phyloP scores from a whole-genome alignment of 208 protist genomes.

The Trypanosoma scelopori region DNA sequence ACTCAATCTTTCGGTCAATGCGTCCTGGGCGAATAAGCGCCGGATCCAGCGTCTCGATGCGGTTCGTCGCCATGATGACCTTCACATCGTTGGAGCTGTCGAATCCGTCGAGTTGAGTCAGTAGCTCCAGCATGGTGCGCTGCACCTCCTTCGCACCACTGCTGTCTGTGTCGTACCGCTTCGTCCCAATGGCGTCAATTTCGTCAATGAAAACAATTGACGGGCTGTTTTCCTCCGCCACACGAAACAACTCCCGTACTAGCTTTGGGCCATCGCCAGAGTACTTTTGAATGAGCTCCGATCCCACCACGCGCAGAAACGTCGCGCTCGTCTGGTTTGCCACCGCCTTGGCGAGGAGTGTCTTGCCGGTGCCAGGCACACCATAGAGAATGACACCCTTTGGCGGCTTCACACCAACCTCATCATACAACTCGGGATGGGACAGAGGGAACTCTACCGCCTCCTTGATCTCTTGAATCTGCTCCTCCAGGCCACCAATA shows the following conservation, averaged over 20 bases:
- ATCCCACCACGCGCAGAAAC: slow-evolving; percentile 99
- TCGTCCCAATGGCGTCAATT: slow-evolving; percentile 99
- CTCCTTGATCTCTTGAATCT: slow-evolving; percentile 99
- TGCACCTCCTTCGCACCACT: slow-evolving; percentile 99
- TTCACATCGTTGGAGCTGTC: slow-evolving; percentile 99
- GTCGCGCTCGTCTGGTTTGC: slow-evolving; percentile 99
- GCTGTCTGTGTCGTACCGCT: slow-evolving; percentile 97
- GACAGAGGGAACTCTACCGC: slow-evolving; percentile 99
- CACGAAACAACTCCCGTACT: slow-evolving; percentile 99
- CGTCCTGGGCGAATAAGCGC: slow-evolving; percentile 99
- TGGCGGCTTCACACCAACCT: slow-evolving; percentile 99
- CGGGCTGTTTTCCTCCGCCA: slow-evolving; percentile 98
- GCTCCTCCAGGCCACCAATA: slow-evolving; percentile 98
- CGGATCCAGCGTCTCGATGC: slow-evolving; percentile 99
- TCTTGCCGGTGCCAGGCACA: slow-evolving; percentile 98
- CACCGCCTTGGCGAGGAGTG: slow-evolving; percentile 99
- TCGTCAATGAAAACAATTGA: slow-evolving; percentile 99
- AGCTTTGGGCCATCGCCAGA: slow-evolving; percentile 99
- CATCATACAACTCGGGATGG: slow-evolving; percentile 99
- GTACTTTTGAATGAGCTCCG: slow-evolving; percentile 99
- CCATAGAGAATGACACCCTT: slow-evolving; percentile 99
- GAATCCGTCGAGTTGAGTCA: slow-evolving; percentile 99
- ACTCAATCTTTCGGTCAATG: slow-evolving; percentile 99
- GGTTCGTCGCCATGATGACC: slow-evolving; percentile 99
- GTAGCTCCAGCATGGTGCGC: slow-evolving; percentile 99